phyloP scores from a whole-genome alignment of 345 rosid genomes.

The Aegle marmelos region DNA sequence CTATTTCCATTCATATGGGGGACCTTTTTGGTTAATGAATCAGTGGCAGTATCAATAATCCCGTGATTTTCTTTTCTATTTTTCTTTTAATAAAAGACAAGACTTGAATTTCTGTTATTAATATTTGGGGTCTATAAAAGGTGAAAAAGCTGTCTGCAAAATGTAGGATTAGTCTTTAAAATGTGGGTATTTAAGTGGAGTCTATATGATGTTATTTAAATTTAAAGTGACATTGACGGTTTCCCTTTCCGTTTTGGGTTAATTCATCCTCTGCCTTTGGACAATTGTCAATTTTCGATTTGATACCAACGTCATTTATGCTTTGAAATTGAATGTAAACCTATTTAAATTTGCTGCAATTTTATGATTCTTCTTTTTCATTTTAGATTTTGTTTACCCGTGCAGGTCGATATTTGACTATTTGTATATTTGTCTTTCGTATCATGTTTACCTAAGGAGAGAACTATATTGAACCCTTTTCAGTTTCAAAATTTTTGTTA shows the following conservation, averaged over 20 bases:
- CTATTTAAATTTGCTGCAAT: not conserved
- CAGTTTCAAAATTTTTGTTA: not conserved
- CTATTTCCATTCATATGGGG: not conserved
- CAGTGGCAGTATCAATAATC: not conserved
- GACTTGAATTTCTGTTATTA: not conserved
- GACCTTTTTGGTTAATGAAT: not conserved
- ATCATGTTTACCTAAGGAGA: slow-evolving; percentile 83
- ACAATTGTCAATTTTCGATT: not conserved
- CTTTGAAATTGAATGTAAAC: not conserved
- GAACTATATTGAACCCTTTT: slow-evolving; percentile 32
- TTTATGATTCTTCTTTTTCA: slow-evolving; percentile 1
- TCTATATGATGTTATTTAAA: not conserved
- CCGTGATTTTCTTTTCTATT: not conserved
- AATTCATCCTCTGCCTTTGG: not conserved
- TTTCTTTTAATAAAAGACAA: not conserved
- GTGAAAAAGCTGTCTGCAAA: not conserved
- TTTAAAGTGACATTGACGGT: not conserved
- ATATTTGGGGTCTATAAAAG: not conserved
- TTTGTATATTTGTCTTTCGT: slow-evolving; percentile 77
- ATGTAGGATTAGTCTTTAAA: not conserved
- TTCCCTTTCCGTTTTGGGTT: not conserved
- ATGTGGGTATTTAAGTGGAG: not conserved
- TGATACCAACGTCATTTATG: not conserved
- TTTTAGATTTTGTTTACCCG: slow-evolving; percentile 6
- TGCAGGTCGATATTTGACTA: slow-evolving; percentile 57